Evolutionary conservation across 257 asterid species (phyloP), one percentile per base, ranked within the genome.

Genomic region (Voacanga thouarsii): DNA sequence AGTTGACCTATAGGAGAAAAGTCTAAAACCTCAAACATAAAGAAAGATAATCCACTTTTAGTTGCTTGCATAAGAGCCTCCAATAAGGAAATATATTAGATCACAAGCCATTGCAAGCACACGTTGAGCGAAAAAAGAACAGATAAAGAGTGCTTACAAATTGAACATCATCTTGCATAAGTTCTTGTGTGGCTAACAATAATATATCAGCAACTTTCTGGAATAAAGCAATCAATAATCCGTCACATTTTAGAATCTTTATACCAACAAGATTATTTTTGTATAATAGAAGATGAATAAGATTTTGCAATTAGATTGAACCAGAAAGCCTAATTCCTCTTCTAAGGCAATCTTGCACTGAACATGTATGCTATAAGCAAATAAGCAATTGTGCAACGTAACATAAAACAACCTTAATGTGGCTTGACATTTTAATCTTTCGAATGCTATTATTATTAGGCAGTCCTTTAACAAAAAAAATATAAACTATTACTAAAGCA

Each of bases 201-300:
- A 93, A 87, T 72, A 96, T 87, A 88, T 96, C 99, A 12, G 93
- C 89, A 28, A 98, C 99, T 88, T 96, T 96, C 87, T 96, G 99
- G 86, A 60, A 96, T 89, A 87, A 96, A 96, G 59, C 99, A 82
- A 96, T 92, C 99, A 93, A 86, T 23, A 77, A 51, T 76, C 14
- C 39, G 26, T 74, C 16, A 28, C 78, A 75, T 72, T 70, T 72
- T 77, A 79, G 53, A 76, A 77, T 14, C 50, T 72, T 47, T 41
- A 80, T 72, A 65, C 39, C 75, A 71, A 61, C 21, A 69, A 39
- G n/a, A 76, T 60, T 73, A 57, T 68, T 51, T 67, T 30, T 15
- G 3, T 43, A 33, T 49, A 67, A 9, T 10, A 80, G 14, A 16
- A 23, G 28, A 57, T 44, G 49, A 6, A 28, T 44, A 57, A 23